phyloP scores from a whole-genome alignment of 2,329 filamentous ascomycete genomes.

The Plenodomus lindquistii region DNA sequence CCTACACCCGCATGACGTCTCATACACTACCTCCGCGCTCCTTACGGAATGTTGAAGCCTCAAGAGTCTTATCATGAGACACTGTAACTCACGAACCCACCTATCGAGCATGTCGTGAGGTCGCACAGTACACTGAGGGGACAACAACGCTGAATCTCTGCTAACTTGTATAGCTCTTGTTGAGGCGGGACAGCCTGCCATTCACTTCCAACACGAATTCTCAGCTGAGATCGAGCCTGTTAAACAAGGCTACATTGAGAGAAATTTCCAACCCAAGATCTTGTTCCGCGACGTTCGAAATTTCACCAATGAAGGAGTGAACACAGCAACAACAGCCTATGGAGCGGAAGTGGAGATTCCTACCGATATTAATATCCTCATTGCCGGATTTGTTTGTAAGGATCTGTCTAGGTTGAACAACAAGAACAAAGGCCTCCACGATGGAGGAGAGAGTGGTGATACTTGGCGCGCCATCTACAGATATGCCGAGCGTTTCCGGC shows the following conservation, averaged over 20 bases:
- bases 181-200: constrained; percentile 4
- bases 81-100: no score
- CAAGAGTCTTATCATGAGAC: no score
- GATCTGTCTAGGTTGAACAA: constrained; percentile 73
- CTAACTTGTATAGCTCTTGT: constrained; percentile 14
- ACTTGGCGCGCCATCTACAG: constrained; percentile 66
- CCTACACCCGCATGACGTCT: no score
- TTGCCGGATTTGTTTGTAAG: constrained; percentile 76
- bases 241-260: constrained; percentile 54
- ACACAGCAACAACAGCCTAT: constrained; percentile 65
- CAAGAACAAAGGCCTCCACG: constrained; percentile 54
- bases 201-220: constrained; percentile 47
- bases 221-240: constrained; percentile 52
- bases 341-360: constrained; percentile 64
- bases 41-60: no score
- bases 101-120: no score
- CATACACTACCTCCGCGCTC: no score
- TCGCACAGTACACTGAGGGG: no score
- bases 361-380: constrained; percentile 62
- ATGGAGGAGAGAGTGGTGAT: constrained; percentile 65
- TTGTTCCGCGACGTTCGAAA: constrained; percentile 53
- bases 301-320: constrained; percentile 52
- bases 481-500: constrained; percentile 60
- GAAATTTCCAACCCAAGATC: constrained; percentile 49
- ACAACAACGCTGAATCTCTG: not conserved